A percentile compares a stretch with the other conserved stretches of the same genome.
These are phyloP conservation scores for Dictyostelium brefeldianum DNA, from an alignment of 78 protist species.

Conservation along the genomic window DNA sequence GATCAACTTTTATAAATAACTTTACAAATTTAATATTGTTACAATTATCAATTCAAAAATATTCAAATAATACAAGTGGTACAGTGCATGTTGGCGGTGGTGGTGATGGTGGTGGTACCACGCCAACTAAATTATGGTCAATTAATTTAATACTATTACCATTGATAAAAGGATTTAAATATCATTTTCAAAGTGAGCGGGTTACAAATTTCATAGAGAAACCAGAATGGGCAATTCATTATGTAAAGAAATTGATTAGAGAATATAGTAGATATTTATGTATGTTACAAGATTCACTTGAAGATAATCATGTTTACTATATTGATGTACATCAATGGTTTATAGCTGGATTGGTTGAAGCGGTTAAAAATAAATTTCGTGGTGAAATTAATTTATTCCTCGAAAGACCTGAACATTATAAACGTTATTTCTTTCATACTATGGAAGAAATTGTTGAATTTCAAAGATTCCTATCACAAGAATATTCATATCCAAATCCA, in stretches of 20 bases:
- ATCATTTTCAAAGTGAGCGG: constrained; percentile 59
- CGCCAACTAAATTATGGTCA: constrained; percentile 36
- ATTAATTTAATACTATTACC: constrained; percentile 41
- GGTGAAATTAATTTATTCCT: constrained; percentile 18
- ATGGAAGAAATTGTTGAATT: constrained; percentile 45
- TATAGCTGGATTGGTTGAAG: constrained; percentile 38
- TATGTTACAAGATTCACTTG: constrained; percentile 9
- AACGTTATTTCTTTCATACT: constrained; percentile 38
- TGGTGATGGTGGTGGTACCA: no score
- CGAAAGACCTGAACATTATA: constrained; percentile 1
- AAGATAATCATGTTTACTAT: background rate
- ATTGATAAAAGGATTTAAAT: constrained; percentile 56
- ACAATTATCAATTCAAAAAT: constrained; percentile 45
- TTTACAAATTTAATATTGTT: constrained; percentile 34
- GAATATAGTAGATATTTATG: constrained; percentile 17
- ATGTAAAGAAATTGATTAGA: constrained; percentile 42
- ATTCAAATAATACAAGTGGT: background rate
- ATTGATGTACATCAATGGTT: constrained; percentile 65
- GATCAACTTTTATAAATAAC: background rate
- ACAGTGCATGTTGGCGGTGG: background rate
- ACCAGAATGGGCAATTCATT: constrained; percentile 79
- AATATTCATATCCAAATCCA: constrained; percentile 61
- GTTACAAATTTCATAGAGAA: constrained; percentile 58
- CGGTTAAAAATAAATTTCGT: constrained; percentile 22
- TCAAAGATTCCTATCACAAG: constrained; percentile 9